Evolutionary conservation across 1,139 yeast species (phyloP), one percentile per base, ranked within the genome.

Genomic region (Hansenula anomala): DNA sequence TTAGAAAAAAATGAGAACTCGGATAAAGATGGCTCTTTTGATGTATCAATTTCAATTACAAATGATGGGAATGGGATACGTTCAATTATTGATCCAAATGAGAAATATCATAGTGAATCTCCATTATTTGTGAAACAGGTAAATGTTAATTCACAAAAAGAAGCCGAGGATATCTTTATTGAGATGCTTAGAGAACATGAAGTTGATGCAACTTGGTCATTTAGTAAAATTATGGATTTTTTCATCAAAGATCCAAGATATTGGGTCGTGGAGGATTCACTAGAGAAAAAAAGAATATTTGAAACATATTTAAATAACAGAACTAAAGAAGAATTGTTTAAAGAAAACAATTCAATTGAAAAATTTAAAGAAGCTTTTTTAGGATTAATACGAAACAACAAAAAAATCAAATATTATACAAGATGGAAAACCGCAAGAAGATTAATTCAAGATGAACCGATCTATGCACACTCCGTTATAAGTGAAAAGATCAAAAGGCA

Each of bases 171-270:
- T 6, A 66, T 61, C 6, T 88, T 81, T 54, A 51, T 67, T n/a
- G 55, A 61, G 3, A 63, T 87, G 68, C 62, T 89, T 16, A 58
- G 63, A 28, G 75, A 71, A 1, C 59, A 69, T 30, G 63, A 69
- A 8, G 85, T 87, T 2, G 89, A 82, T 53, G 72, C 84, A 0
- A 74, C 86, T 0, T 85, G 92, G 90, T 71, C 94, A 0, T 89
- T 88, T 61, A 76, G 75, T 40, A 68, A 69, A 41, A 84, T 82
- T 0, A 78, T 89, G 66, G 69, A 66, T 23, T 66, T 81, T 42
- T 59, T 63, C 16, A 70, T 85, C 15, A 60, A 58, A 8, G 78
- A 80, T 40, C 78, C 82, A 1, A 66, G 78, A 15, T 90, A 87
- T 55, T 87, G 95, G 94, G 63, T 70, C 1, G 61, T 88, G 1